Evolutionary conservation across 2,329 filamentous ascomycete species (phyloP), one percentile per base, ranked within the genome.

Genomic region (Colletotrichum siamense): DNA sequence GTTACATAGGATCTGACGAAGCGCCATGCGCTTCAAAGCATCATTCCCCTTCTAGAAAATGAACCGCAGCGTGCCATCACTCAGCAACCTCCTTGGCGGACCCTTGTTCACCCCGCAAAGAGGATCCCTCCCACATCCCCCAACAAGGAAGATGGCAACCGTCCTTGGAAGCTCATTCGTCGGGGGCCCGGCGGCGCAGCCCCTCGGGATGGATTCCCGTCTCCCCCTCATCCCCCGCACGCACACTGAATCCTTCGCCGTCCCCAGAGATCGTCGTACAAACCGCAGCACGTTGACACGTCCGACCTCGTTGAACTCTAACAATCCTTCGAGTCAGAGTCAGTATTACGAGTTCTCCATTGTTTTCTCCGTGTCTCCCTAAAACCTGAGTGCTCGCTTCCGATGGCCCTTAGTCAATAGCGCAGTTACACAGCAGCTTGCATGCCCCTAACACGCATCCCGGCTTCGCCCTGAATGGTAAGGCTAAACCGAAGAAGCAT

Each of bases 61-160:
- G 57, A 55, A 49, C 39, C 39, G 44, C 32, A 8, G 26, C 24
- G 22, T 26, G 32, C n/a, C 18, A 28, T 49, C 57, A 73, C 63
- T 73, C 32, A 73, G 73, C 57, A 68, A 76, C 73, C 24, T 73
- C 18, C 68, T 64, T 64, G 68, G 36, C 26, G 8, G 26, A 24
- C 36, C 69, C 63, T 44, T 68, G 55, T 67, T 7, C 36, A 24
- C 55, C 32, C 63, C 69, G n/a, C 69, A 73, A 32, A 49, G 13
- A 57, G 6, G 63, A 34, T 28, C 63, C 18, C 16, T 28, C 30
- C 24, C 10, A 57, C 66, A 6, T 22, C 66, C 22, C 32, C 55
- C 15, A n/a, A 63, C 30, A 9, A 39, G 68, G 24, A 63, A 63
- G 12, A 34, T 28, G 36, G 24, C 59, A 28, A 8, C n/a, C 24